Conservation (phyloP, 2,329 filamentous ascomycete species). For the Aspergillus japonicus region DNA sequence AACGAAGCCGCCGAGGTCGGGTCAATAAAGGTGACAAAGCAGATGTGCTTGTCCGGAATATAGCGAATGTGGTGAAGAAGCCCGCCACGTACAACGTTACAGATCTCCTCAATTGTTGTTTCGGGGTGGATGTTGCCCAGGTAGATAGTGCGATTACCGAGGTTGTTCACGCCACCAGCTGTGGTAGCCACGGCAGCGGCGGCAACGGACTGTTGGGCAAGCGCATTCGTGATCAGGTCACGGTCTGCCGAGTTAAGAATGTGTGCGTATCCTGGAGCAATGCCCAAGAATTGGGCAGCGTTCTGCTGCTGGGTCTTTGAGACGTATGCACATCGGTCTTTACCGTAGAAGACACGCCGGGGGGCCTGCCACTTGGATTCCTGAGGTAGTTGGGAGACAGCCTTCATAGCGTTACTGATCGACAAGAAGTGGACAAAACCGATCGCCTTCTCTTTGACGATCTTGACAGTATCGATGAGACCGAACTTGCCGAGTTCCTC, state of each 20-base stretch:
- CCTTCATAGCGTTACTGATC: conserved; percentile 97
- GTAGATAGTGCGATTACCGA: conserved; percentile 97
- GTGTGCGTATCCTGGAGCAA: conserved; percentile 93
- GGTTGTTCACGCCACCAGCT: conserved; percentile 93
- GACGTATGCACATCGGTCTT: conserved; percentile 96
- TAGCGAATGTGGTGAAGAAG: conserved; percentile 97
- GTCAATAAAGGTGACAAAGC: conserved; percentile 99
- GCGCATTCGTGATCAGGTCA: conserved; percentile 91
- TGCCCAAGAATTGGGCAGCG: conserved; percentile 94
- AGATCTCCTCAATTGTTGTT: conserved; percentile 98
- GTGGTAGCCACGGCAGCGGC: conserved; percentile 95
- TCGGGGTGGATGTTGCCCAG: conserved; percentile 98
- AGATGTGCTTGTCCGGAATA: conserved; percentile 99
- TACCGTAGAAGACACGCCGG: conserved; percentile 95
- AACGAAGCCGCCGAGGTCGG: conserved; percentile 96
- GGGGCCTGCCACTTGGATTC: conserved; percentile 96
- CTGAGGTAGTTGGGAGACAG: conserved; percentile 91
- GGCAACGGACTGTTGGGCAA: conserved; percentile 96
- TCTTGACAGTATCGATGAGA: conserved; percentile 94
- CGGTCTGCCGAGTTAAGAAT: conserved; percentile 94
- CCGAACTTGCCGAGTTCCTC: conserved; percentile 97
- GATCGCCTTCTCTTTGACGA: conserved; percentile 96
- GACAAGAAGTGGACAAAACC: conserved; percentile 97
- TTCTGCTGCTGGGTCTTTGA: conserved; percentile 99
- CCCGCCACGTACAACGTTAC: conserved; percentile 95